Percentiles rank a stretch among this genome's conserved stretches.
phyloP scores from a whole-genome alignment of 768 basidiomycete species.

The Pseudohyphozyma bogoriensis region DNA sequence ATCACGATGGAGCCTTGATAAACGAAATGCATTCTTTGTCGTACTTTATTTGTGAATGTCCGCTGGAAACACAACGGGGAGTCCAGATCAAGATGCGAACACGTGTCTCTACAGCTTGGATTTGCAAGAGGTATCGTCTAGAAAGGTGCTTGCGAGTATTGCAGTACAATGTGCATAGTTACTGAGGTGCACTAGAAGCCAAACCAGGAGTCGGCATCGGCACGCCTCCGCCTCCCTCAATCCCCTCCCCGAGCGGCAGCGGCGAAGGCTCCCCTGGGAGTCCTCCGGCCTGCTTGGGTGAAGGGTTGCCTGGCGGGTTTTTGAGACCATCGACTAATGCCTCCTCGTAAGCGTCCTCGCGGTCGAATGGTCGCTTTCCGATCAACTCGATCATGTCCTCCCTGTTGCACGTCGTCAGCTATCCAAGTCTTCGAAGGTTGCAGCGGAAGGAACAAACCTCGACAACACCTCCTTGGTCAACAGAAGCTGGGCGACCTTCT shows the following conservation, averaged over 20 bases:
- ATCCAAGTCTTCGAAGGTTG: neutral
- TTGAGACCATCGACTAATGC: neutral
- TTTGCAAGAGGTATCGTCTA: neutral
- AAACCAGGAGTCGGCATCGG: neutral
- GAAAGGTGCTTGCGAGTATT: neutral
- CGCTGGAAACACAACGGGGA: no score
- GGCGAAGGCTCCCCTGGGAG: slow-evolving; percentile 27
- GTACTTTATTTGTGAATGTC: no score
- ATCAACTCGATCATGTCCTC: slow-evolving; percentile 30
- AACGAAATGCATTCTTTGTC: no score
- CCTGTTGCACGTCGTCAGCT: slow-evolving; percentile 3
- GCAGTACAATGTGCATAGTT: neutral
- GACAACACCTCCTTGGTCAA: slow-evolving; percentile 95
- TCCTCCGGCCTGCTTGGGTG: neutral
- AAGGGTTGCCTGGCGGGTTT: neutral
- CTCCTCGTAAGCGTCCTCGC: slow-evolving; percentile 7
- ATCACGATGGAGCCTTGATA: no score
- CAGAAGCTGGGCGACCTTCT: slow-evolving; percentile 81
- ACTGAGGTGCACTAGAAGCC: neutral
- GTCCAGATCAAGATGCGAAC: no score
- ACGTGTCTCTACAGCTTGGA: neutral
- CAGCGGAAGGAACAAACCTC: slow-evolving; percentile 38
- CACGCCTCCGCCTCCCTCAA: slow-evolving; percentile 24
- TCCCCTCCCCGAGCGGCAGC: slow-evolving; percentile 15
- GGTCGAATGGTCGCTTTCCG: slow-evolving; percentile 34